Base-by-base conservation (phyloP, 257 asterid genomes). In the Ophiorrhiza pumila region DNA sequence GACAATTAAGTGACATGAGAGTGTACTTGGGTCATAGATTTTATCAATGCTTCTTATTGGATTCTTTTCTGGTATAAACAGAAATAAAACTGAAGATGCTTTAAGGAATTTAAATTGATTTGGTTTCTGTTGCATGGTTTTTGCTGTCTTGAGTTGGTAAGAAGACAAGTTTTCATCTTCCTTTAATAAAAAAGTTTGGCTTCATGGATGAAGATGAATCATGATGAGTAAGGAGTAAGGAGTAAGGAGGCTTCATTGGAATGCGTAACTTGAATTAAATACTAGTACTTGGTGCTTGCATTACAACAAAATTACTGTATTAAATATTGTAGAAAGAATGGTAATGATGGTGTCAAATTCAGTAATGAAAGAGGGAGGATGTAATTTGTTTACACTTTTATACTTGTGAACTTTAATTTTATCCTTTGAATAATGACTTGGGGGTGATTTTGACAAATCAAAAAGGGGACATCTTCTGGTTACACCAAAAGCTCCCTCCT, bases 51-150 rank as follows among this genome's bases (percentile, higher is more conserved):
- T 37, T 7, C 37, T 63, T n/a, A 62, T 25, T 22, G 35, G 57
- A 73, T 37, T 65, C 34, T 55, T 39, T 43, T n/a, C 31, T 22
- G 6, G 43, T 14, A 34, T 69, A n/a, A 71, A 18, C 45, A 73
- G 49, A 46, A 15, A 17, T 45, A 39, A 65, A 41, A 9, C 39
- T 41, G 47, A 29, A 57, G 32, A 12, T 71, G 41, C 70, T 27
- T 27, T n/a, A 62, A 15, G 52, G 20, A 1, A 29, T 14, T 10
- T 45, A 27, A 22, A 58, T 20, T 53, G 14, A 29, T 42, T 32
- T 56, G 27, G 31, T 13, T 35, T 34, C 29, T 62, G 14, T 29
- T 5, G 45, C 18, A 59, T 22, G 4, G 5, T 74, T 29, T 31
- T 17, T 65, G 65, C n/a, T 65, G 31, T 20, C n/a, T n/a, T 65